Evolutionary conservation across 768 basidiomycete species (phyloP).

Genomic region (Panus rudis): DNA sequence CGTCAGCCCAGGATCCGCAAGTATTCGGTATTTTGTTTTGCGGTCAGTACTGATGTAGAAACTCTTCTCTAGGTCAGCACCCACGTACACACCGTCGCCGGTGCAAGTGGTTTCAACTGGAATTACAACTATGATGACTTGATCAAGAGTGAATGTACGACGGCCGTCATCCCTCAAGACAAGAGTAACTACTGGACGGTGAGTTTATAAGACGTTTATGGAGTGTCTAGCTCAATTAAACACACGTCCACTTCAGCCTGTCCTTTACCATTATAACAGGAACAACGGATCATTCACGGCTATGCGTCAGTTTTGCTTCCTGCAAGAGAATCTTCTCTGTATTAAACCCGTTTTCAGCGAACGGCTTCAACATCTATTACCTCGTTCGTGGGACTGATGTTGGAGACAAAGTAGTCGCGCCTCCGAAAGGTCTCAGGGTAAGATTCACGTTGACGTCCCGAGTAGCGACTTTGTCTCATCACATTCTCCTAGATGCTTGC

Average conservation of each 20-base stretch:
- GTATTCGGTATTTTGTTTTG: not conserved
- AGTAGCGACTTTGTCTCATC: no score
- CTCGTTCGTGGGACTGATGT: constrained; percentile 9
- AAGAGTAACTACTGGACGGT: constrained; percentile 21
- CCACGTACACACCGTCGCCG: constrained; percentile 10
- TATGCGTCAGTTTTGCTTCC: constrained; percentile 6
- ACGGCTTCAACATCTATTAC: constrained; percentile 18
- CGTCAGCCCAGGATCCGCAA: constrained; percentile 7
- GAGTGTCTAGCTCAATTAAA: not conserved
- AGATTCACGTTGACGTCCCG: not conserved
- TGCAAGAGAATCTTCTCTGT: not conserved
- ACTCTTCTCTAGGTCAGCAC: constrained; percentile 5
- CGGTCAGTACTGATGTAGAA: not conserved
- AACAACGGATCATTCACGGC: constrained; percentile 7
- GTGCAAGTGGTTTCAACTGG: constrained; percentile 10
- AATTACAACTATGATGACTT: constrained; percentile 8
- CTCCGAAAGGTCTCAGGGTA: constrained; percentile 16
- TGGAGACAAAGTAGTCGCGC: constrained; percentile 11
- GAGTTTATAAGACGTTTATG: constrained; percentile 1
- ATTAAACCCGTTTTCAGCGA: constrained; percentile 6
- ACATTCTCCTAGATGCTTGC: constrained; percentile 17
- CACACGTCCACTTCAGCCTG: constrained; percentile 8
- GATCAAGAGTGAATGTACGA: constrained; percentile 7
- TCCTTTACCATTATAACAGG: constrained; percentile 13
- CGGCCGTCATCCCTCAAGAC: constrained; percentile 8